Percentiles rank a stretch among this genome's conserved stretches.
These are phyloP conservation scores for Pleurotus giganteus DNA, from an alignment of 768 basidiomycete genomes.

Conservation along the genomic window DNA sequence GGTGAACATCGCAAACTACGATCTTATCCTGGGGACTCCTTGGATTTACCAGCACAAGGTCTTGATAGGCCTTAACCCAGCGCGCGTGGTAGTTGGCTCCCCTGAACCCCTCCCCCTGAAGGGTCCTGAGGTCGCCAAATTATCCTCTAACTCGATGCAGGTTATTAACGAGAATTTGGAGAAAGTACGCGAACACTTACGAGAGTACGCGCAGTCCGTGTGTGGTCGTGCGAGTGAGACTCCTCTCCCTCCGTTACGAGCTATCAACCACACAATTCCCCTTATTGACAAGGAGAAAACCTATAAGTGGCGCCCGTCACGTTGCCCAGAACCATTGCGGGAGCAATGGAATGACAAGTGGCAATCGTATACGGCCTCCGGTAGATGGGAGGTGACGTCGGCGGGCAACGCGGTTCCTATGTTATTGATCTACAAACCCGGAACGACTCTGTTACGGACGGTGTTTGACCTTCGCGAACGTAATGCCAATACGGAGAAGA, in stretches of 20 bases:
- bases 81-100: conserved; percentile 14
- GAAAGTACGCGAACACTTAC: too few relatives aligned
- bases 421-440: too few relatives aligned
- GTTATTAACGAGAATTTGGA: too few relatives aligned
- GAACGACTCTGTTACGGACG: too few relatives aligned
- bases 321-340: too few relatives aligned
- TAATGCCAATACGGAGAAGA: too few relatives aligned
- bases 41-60: conserved; percentile 31
- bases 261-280: conserved; percentile 35
- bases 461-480: too few relatives aligned
- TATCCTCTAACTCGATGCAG: conserved; percentile 8
- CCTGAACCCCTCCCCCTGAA: conserved; percentile 11
- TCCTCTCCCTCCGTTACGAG: conserved; percentile 22
- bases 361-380: too few relatives aligned
- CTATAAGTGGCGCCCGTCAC: too few relatives aligned
- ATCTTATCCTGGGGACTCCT: conserved; percentile 34
- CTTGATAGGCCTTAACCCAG: conserved; percentile 23
- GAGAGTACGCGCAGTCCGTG: conserved; percentile 15
- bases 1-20: conserved; percentile 34
- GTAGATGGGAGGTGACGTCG: too few relatives aligned
- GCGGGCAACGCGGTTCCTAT: too few relatives aligned
- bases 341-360: too few relatives aligned
- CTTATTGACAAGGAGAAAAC: conserved; percentile 28
- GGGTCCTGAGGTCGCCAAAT: conserved; percentile 11
- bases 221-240: conserved; percentile 18